Percentiles rank a stretch among this genome's conserved stretches.
Conservation (phyloP, 148 eudicot species). For the Vaccinium macrocarpon region DNA sequence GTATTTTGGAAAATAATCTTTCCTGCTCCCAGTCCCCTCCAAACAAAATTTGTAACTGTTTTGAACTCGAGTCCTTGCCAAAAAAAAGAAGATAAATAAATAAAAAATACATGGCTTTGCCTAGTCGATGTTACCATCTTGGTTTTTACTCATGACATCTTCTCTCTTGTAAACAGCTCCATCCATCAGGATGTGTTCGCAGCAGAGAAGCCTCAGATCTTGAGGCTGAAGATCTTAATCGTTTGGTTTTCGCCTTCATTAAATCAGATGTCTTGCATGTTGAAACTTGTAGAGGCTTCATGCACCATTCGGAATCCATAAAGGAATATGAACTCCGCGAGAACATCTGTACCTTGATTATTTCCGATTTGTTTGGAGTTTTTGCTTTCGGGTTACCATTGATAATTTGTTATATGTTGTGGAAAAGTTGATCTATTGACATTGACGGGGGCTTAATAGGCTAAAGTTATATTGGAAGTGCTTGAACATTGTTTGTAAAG, state of each 20-base stretch:
- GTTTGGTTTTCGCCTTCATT: background rate
- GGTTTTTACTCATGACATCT: background rate
- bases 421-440: background rate
- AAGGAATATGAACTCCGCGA: background rate
- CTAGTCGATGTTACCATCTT: background rate
- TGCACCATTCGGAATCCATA: background rate
- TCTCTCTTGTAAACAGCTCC: slow-evolving; percentile 6
- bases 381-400: background rate
- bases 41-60: background rate
- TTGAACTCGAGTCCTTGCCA: background rate
- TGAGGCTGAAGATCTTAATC: background rate
- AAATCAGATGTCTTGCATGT: slow-evolving; percentile 11
- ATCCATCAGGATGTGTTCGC: background rate
- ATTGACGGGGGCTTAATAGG: background rate
- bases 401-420: background rate
- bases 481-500: slow-evolving; percentile 10
- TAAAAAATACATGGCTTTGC: background rate
- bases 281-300: background rate
- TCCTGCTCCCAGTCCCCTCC: no score
- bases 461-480: background rate
- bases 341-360: background rate
- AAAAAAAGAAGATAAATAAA: no score
- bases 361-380: background rate
- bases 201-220: background rate
- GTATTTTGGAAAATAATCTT: background rate